A percentile compares a stretch with the other conserved stretches of the same genome.
Evolutionary conservation across 2,329 filamentous ascomycete species (phyloP).

Genomic region (Anthostomella pinea): DNA sequence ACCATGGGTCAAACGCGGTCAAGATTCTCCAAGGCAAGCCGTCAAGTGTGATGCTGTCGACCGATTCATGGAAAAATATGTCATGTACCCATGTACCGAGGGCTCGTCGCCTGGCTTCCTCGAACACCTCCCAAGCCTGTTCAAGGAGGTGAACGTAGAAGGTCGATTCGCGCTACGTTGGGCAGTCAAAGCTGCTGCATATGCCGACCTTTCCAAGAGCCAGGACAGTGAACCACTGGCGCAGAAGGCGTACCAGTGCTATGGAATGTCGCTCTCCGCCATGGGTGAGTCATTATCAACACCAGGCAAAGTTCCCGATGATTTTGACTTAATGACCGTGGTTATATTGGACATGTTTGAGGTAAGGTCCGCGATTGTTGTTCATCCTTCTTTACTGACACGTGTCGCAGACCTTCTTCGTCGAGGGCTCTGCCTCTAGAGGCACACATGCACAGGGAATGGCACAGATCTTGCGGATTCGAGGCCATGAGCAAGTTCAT

Average conservation of each 20-base stretch:
- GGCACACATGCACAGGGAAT: constrained; percentile 38
- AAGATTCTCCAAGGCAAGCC: no score
- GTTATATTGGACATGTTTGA: constrained; percentile 41
- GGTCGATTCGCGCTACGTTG: constrained; percentile 37
- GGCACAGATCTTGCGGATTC: constrained; percentile 37
- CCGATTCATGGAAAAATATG: constrained; percentile 38
- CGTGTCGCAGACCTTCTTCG: constrained; percentile 31
- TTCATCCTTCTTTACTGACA: constrained; percentile 4
- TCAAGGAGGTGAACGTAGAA: constrained; percentile 37
- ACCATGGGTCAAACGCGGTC: no score
- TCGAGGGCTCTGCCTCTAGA: constrained; percentile 22
- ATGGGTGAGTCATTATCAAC: constrained; percentile 31
- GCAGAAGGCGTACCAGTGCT: constrained; percentile 31
- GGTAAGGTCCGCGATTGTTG: constrained; percentile 17
- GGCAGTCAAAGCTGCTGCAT: constrained; percentile 36
- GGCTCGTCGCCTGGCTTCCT: constrained; percentile 38
- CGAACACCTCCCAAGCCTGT: constrained; percentile 34
- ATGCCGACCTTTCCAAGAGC: constrained; percentile 32
- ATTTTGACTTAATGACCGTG: constrained; percentile 39
- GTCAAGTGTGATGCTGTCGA: constrained; percentile 27
- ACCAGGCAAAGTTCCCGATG: constrained; percentile 34
- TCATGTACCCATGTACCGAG: constrained; percentile 36
- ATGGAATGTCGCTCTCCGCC: constrained; percentile 34
- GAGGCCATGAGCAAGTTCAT: constrained; percentile 34
- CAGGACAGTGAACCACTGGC: constrained; percentile 18